Conservation (phyloP, 805 yeast species). For the Saturnispora mendoncae region DNA sequence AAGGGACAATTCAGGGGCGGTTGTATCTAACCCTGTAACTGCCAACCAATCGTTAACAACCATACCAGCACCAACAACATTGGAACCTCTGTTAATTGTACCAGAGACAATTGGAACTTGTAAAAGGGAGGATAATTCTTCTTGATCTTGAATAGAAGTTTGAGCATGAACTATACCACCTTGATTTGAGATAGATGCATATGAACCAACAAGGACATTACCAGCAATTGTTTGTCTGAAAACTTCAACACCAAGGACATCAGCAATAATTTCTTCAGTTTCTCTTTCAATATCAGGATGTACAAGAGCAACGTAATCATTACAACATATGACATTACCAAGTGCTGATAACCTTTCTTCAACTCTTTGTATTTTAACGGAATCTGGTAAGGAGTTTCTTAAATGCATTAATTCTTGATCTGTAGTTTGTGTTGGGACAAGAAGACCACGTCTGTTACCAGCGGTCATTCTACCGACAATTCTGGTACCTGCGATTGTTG, state of each 20-base stretch:
- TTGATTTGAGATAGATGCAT: conserved; percentile 89
- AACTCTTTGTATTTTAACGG: conserved; percentile 92
- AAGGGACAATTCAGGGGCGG: conserved; percentile 97
- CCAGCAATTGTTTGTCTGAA: conserved; percentile 99
- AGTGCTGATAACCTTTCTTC: conserved; percentile 95
- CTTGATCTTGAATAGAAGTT: conserved; percentile 95
- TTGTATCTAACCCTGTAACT: conserved; percentile 93
- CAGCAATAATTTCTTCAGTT: conserved; percentile 97
- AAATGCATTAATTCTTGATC: conserved; percentile 97
- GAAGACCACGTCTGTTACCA: conserved; percentile 93
- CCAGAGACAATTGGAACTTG: conserved; percentile 99
- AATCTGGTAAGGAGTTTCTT: conserved; percentile 92
- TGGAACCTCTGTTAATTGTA: conserved; percentile 94
- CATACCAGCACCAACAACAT: conserved; percentile 98
- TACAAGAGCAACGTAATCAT: conserved; percentile 96
- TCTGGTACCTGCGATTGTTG: conserved; percentile 97
- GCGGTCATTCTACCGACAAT: conserved; percentile 98
- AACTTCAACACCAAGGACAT: conserved; percentile 96
- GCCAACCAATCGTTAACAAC: conserved; percentile 98
- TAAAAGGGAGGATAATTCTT: conserved; percentile 86
- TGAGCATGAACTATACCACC: conserved; percentile 99
- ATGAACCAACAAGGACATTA: conserved; percentile 93
- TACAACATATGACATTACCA: conserved; percentile 97
- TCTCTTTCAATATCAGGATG: conserved; percentile 99
- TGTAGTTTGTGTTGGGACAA: conserved; percentile 95